Base-by-base conservation (phyloP, 2,329 filamentous ascomycete genomes). In the Madurella fahalii region DNA sequence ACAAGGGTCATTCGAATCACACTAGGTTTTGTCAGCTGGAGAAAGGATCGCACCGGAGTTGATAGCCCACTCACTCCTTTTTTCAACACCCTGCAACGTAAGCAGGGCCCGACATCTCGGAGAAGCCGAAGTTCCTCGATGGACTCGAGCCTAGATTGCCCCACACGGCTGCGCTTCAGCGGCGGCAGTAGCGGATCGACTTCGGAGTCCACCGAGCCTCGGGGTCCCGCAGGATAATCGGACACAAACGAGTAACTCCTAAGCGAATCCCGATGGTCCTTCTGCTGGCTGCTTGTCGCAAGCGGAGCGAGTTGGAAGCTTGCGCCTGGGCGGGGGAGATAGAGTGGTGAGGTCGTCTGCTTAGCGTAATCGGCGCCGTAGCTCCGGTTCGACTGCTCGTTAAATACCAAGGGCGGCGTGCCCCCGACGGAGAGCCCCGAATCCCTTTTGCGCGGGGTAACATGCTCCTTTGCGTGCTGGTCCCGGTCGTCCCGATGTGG, bases 111-210 rank as follows among this genome's bases (percentile, higher is more conserved):
- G 15, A 71, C 65, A 37, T 78, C 74, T 40, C 72, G 74, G 16
- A 78, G 69, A 9, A 83, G 70, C 40, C 73, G 73, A 4, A 83
- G 72, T 65, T 83, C 80, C 41, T 76, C 79, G 44, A 83, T 83
- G 16, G 80, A 83, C 62, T 82, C 74, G 1, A 83, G 68, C 20
- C 78, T 75, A 39, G 77, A 74, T 58, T 79, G 78, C 3, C 77
- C 78, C 31, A 77, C 72, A 42, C 78, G 73, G 50, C 75, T 79
- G 58, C 75, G 72, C 65, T 82, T 82, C 52, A 83, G 62, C 4
- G 80, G 80, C 8, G 80, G 80, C 2, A 83, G 69, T 40, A 80
- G 67, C 16, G 78, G 73, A 52, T 83, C 79, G 39, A 73, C 69
- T 45, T 80, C 77, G 1, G 74, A 69, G 50, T 80, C 78, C 9